phyloP scores from a whole-genome alignment of 2,329 filamentous ascomycete genomes.

The Phyllosticta capitalensis region DNA sequence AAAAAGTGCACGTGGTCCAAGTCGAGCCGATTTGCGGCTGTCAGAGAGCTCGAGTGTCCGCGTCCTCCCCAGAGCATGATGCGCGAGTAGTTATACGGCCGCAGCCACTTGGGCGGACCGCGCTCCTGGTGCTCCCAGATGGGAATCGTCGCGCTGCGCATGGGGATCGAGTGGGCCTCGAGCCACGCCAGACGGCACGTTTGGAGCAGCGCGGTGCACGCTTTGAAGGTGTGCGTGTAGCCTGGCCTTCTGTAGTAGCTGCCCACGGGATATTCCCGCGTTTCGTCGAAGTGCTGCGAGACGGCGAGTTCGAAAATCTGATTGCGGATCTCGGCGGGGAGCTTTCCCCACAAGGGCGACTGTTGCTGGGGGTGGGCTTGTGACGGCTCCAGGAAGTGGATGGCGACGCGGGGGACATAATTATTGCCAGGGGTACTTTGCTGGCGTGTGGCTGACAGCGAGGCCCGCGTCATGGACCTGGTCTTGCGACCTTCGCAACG shows the following conservation, averaged over 20 bases:
- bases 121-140: slow-evolving; percentile 3
- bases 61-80: neutral
- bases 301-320: slow-evolving; percentile 17
- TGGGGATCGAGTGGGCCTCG: slow-evolving; percentile 28
- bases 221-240: slow-evolving; percentile 22
- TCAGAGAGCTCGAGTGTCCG: neutral
- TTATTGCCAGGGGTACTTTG: slow-evolving; percentile 8
- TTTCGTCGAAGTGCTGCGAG: slow-evolving; percentile 13
- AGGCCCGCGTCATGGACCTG: neutral
- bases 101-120: neutral
- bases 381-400: slow-evolving; percentile 15
- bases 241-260: slow-evolving; percentile 15
- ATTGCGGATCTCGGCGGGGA: slow-evolving; percentile 21
- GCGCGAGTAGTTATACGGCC: neutral
- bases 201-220: slow-evolving; percentile 25
- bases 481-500: neutral
- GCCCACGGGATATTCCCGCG: slow-evolving; percentile 10
- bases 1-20: slow-evolving; percentile 9
- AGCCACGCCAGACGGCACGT: slow-evolving; percentile 31
- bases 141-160: slow-evolving; percentile 18
- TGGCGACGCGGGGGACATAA: slow-evolving; percentile 14
- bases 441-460: neutral
- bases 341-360: slow-evolving; percentile 17
- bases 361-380: slow-evolving; percentile 17
- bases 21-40: neutral